These are phyloP conservation scores for Castanea mollissima DNA, from an alignment of 306 rosid genomes.

Conservation along the genomic window DNA sequence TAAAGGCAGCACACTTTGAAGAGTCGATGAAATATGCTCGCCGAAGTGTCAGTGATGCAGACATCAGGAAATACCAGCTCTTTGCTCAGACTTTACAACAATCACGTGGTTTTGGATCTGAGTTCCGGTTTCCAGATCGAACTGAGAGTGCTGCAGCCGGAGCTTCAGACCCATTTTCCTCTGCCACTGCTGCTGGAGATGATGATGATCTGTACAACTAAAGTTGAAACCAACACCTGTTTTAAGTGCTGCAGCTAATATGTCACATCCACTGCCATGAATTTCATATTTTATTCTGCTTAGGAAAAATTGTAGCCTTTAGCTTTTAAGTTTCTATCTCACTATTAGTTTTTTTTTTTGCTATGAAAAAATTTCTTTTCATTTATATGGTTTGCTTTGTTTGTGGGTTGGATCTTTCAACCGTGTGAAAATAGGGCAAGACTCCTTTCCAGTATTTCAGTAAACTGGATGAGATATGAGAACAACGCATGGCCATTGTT, in stretches of 20 bases:
- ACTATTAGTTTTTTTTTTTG: too few species aligned
- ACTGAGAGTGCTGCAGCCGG: constrained; percentile 24
- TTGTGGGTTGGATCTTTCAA: too few species aligned
- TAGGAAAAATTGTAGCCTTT: too few species aligned
- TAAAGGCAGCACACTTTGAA: constrained; percentile 62
- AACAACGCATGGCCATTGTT: too few species aligned
- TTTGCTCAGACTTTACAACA: constrained; percentile 72
- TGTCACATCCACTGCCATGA: neutral
- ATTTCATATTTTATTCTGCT: neutral
- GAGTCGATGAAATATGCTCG: constrained; percentile 75
- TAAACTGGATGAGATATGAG: too few species aligned
- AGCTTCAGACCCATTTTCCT: constrained; percentile 52
- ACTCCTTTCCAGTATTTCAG: too few species aligned
- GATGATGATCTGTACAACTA: constrained; percentile 58
- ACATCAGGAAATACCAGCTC: constrained; percentile 62
- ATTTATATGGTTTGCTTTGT: too few species aligned
- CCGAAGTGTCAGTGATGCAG: constrained; percentile 68
- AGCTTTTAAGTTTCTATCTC: too few species aligned
- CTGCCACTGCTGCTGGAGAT: constrained; percentile 47
- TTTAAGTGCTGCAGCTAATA: constrained; percentile 1
- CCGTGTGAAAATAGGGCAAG: too few species aligned
- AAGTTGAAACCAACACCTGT: neutral
- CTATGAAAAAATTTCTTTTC: too few species aligned
- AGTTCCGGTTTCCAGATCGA: constrained; percentile 52
- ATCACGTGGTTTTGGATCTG: constrained; percentile 63